Evolutionary conservation across 352 stramenopile species (phyloP), one percentile per base, ranked within the genome.

Genomic region (Thraustotheca clavata): DNA sequence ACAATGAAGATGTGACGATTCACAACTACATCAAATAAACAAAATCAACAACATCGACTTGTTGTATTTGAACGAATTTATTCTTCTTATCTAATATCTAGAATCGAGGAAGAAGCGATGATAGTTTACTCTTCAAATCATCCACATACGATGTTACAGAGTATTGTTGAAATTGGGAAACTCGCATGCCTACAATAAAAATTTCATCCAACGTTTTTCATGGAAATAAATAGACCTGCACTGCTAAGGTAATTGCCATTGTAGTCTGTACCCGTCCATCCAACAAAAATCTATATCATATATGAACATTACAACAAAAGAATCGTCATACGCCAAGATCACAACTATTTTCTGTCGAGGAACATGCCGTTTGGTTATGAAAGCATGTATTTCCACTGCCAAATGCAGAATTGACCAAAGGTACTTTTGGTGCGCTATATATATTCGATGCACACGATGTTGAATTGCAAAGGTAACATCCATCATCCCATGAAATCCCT

Each of bases 131-230:
- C 26, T 70, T 69, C 35, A 91, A 69, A 47, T 79, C 86, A 41
- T 76, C 82, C 62, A 89, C 82, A 67, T 87, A 89, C 47, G 78
- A 86, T 54, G 71, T 74, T 60, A 89, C 81, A n/a, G 83, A 91
- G 69, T 89, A 90, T 60, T 88, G 87, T 48, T 82, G 75, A 65
- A 91, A 91, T 70, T 91, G 80, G 38, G 83, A 91, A 72, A 90
- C 87, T 16, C 83, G 83, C 59, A 90, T 66, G 4, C 80, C 80
- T 1, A 79, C 76, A 4, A 24, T 14, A 40, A 18, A 16, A 16
- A 11, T 12, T 65, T 1, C 4, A 35, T 34, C 16, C n/a, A 24
- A 11, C 5, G 26, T 14, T 18, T 32, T 26, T 27, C 49, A 35
- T 9, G 11, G 2, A 57, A 5, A 12, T 32, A 6, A 55, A 48